Evolutionary conservation across 2,329 filamentous ascomycete genomes (phyloP).

Genomic region (Penicillium corylophilum): DNA sequence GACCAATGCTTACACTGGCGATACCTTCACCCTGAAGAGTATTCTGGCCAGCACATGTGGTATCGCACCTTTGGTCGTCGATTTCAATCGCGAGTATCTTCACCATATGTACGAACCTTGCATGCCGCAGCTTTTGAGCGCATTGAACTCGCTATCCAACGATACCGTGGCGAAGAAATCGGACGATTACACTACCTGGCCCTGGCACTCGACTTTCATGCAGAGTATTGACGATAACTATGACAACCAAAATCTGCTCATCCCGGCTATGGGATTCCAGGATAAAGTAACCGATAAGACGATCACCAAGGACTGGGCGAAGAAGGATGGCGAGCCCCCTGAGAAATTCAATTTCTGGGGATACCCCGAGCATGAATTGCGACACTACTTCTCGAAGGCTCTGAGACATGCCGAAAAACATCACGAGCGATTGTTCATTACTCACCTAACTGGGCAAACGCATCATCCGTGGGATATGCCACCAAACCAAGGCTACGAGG

Average conservation of each 20-base stretch:
- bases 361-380: slow-evolving; percentile 24
- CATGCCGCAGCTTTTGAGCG: slow-evolving; percentile 33
- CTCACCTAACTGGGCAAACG: slow-evolving; percentile 27
- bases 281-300: slow-evolving; percentile 17
- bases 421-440: slow-evolving; percentile 26
- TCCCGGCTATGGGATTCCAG: slow-evolving; percentile 22
- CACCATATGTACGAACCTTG: slow-evolving; percentile 46
- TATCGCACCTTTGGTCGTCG: slow-evolving; percentile 39
- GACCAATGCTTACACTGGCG: slow-evolving; percentile 39
- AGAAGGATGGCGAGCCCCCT: slow-evolving; percentile 3
- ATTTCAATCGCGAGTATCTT: slow-evolving; percentile 42
- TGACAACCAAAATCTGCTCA: slow-evolving; percentile 26
- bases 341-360: slow-evolving; percentile 23
- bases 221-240: slow-evolving; percentile 28
- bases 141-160: slow-evolving; percentile 15
- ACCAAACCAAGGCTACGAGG: slow-evolving; percentile 17
- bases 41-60: slow-evolving; percentile 42
- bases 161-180: slow-evolving; percentile 6
- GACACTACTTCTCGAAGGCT: slow-evolving; percentile 21
- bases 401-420: slow-evolving; percentile 23
- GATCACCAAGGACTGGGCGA: slow-evolving; percentile 15
- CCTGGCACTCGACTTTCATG: slow-evolving; percentile 28
- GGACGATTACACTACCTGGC: slow-evolving; percentile 22
- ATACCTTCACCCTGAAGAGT: slow-evolving; percentile 47
- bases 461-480: slow-evolving; percentile 29